phyloP scores from a whole-genome alignment of 78 protist genomes.

The Andalucia godoyi region DNA sequence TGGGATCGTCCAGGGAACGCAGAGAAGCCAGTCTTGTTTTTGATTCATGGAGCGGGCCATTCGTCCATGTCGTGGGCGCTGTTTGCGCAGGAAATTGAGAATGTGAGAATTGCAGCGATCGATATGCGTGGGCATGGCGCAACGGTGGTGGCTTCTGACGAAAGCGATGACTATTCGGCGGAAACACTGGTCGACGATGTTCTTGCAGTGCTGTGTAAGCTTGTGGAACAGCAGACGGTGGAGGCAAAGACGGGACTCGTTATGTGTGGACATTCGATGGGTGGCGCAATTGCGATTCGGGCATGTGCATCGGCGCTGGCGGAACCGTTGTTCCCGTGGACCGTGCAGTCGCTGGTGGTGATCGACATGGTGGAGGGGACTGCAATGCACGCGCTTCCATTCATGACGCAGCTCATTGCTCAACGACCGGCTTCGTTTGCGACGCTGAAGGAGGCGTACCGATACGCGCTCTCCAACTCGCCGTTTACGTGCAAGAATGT shows the following conservation, averaged over 20 bases:
- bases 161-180: background rate
- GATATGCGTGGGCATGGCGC: constrained; percentile 20
- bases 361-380: constrained; percentile 83
- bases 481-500: constrained; percentile 21
- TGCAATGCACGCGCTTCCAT: constrained; percentile 39
- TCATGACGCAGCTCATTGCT: constrained; percentile 42
- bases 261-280: constrained; percentile 29
- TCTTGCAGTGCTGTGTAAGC: background rate
- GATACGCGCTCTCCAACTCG: constrained; percentile 29
- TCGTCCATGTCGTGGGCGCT: constrained; percentile 8
- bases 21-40: background rate
- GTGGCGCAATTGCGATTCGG: constrained; percentile 15
- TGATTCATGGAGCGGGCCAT: constrained; percentile 11
- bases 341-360: constrained; percentile 23
- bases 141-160: background rate
- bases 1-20: background rate
- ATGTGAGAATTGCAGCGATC: background rate
- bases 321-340: background rate
- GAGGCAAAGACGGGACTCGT: background rate
- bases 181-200: background rate
- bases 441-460: constrained; percentile 39
- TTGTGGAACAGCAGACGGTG: background rate
- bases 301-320: background rate
- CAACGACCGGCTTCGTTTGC: constrained; percentile 48
- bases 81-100: background rate